A percentile compares a stretch with the other conserved stretches of the same genome.
These are phyloP conservation scores for Eudorina sp. DNA, from an alignment of 139 green algal species.

Conservation along the genomic window DNA sequence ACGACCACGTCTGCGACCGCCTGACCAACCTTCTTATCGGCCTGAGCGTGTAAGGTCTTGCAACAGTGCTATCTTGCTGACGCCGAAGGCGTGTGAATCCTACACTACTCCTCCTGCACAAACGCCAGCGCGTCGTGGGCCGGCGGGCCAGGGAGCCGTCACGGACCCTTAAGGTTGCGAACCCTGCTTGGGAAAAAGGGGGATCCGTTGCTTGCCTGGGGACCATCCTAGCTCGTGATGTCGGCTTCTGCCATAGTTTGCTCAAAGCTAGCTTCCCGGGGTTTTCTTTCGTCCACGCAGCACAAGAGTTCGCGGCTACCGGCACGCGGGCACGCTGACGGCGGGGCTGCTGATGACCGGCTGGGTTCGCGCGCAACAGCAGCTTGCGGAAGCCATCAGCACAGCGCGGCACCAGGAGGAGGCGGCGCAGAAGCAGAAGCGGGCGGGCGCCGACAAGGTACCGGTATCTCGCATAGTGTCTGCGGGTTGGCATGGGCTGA, in stretches of 20 bases:
- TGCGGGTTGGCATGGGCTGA: no score
- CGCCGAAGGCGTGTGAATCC: no score
- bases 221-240: no score
- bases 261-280: no score
- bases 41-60: slow-evolving; percentile 78
- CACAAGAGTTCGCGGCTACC: slow-evolving; percentile 74
- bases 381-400: slow-evolving; percentile 67
- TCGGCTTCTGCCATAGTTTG: no score
- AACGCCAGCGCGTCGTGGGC: no score
- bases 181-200: no score
- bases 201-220: no score
- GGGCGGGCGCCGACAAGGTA: slow-evolving; percentile 39
- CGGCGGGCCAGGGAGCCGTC: no score
- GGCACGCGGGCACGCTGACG: slow-evolving; percentile 76
- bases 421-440: slow-evolving; percentile 69
- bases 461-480: neutral
- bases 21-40: slow-evolving; percentile 67
- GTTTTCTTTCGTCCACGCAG: slow-evolving; percentile 61
- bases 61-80: no score
- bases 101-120: no score
- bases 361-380: slow-evolving; percentile 63
- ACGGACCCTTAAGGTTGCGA: no score
- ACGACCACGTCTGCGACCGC: slow-evolving; percentile 75
- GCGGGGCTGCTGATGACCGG: slow-evolving; percentile 78
- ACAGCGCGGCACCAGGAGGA: slow-evolving; percentile 77